These are phyloP conservation scores for Myxozyma mucilagina DNA, from an alignment of 805 yeast species.

Conservation along the genomic window DNA sequence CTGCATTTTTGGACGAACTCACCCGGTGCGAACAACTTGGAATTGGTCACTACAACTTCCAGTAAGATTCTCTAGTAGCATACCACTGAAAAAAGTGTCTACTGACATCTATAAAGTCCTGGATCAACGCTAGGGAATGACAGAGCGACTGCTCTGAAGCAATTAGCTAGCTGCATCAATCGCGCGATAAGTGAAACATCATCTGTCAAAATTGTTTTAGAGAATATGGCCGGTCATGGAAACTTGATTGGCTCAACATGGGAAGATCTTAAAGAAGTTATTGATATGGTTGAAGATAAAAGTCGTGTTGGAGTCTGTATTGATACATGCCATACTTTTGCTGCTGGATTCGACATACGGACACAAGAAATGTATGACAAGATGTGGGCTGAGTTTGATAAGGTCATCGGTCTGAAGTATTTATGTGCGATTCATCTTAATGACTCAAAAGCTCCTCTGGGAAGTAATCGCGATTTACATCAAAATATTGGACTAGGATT, in stretches of 20 bases:
- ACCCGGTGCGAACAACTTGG: conserved; percentile 81
- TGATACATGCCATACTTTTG: conserved; percentile 91
- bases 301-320: conserved; percentile 90
- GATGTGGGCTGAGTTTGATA: conserved; percentile 79
- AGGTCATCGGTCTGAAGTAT: conserved; percentile 69
- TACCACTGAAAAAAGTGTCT: neutral
- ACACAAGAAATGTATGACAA: conserved; percentile 54
- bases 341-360: conserved; percentile 92
- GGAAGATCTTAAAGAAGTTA: conserved; percentile 73
- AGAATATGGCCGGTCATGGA: conserved; percentile 98
- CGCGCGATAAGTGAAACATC: conserved; percentile 69
- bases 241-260: conserved; percentile 80
- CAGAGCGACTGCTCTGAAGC: conserved; percentile 60
- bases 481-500: conserved; percentile 88
- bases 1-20: conserved; percentile 81
- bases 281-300: conserved; percentile 76
- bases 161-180: conserved; percentile 78
- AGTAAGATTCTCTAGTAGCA: conserved; percentile 38
- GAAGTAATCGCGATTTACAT: conserved; percentile 87
- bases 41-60: conserved; percentile 86
- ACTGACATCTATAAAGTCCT: conserved; percentile 35
- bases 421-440: conserved; percentile 82
- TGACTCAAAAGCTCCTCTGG: conserved; percentile 92
- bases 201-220: conserved; percentile 84
- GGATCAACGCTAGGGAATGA: conserved; percentile 83